Evolutionary conservation across 495 filamentous ascomycete species (phyloP), one percentile per base, ranked within the genome.

Genomic region (Podospora tetraspora): DNA sequence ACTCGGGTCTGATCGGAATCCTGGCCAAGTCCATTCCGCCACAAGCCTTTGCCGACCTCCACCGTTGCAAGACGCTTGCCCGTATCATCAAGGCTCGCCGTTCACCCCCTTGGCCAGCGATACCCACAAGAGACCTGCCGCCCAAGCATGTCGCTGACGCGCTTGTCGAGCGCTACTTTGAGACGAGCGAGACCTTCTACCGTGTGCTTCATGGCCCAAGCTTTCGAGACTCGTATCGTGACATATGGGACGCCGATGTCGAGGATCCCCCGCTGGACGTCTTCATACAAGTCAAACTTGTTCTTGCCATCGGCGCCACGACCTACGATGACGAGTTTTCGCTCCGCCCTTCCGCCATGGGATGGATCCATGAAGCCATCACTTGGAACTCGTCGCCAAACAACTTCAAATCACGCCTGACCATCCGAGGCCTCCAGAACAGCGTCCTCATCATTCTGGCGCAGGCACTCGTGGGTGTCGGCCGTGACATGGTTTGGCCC

Each of bases 171-270:
- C 72, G 82, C 19, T 85, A 84, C 69, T 72, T 84, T 19, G 69
- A 76, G n/a, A 81, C 82, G 8, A 80, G 71, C 25, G 85, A 86
- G 66, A 77, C 79, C 3, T 67, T 83, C 12, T 73, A 87, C 72
- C 82, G 86, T 10, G 79, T 89, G 21, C 60, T 89, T 11, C 87
- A 89, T 67, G 72, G 87, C n/a, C 86, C 87, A 0, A 79, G 79
- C 0, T 89, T 84, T 67, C 23, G 13, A 8, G 4, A 37, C 5
- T 23, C n/a, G 5, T 66, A 60, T 27, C 16, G 6, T 10, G 43
- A 74, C 62, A 63, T 75, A 66, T 64, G 78, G 78, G 25, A 69
- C 66, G 6, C 68, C 57, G 16, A 25, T 58, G 72, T n/a, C 66
- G 75, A 9, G 7, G 19, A 52, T 58, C 71, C 65, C 64, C 75